These are phyloP conservation scores for Sclerotinia minor DNA, from an alignment of 2,329 filamentous ascomycete species.

Conservation along the genomic window DNA sequence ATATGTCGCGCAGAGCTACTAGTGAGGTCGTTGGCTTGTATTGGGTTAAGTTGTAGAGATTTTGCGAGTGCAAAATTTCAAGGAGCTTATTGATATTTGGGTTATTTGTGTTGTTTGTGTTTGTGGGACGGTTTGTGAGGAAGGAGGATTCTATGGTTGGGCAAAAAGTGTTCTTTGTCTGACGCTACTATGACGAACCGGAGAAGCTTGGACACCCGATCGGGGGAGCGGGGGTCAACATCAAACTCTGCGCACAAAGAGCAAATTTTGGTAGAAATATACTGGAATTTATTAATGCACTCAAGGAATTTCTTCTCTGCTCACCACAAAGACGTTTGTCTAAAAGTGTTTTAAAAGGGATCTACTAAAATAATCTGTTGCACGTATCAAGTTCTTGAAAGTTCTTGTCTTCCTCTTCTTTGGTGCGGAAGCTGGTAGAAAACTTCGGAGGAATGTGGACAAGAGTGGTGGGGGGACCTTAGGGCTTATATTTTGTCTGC, in stretches of 20 bases:
- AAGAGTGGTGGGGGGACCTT: not conserved
- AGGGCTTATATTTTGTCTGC: slow-evolving; percentile 3
- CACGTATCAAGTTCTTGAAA: not conserved
- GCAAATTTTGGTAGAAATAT: not conserved
- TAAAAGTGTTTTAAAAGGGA: not conserved
- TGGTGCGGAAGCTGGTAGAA: slow-evolving; percentile 14
- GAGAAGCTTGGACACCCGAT: slow-evolving; percentile 20
- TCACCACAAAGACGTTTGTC: not conserved
- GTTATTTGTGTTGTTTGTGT: slow-evolving; percentile 19
- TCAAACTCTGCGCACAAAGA: slow-evolving; percentile 10
- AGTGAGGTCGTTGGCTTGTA: not conserved
- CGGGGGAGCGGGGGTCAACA: slow-evolving; percentile 13
- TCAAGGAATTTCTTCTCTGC: not conserved
- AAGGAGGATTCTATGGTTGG: slow-evolving; percentile 13
- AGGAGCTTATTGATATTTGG: slow-evolving; percentile 22
- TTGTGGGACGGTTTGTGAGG: slow-evolving; percentile 10
- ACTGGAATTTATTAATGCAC: slow-evolving; percentile 6
- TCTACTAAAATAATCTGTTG: not conserved
- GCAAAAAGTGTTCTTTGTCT: slow-evolving; percentile 25
- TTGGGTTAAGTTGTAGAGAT: slow-evolving; percentile 2
- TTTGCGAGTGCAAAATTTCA: slow-evolving; percentile 16
- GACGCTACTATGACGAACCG: slow-evolving; percentile 22
- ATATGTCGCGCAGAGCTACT: not conserved
- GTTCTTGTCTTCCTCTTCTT: slow-evolving; percentile 12
- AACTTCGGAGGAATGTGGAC: slow-evolving; percentile 7